phyloP scores from a whole-genome alignment of 2,329 filamentous ascomycete species.

The Hirsutella rhossiliensis region DNA sequence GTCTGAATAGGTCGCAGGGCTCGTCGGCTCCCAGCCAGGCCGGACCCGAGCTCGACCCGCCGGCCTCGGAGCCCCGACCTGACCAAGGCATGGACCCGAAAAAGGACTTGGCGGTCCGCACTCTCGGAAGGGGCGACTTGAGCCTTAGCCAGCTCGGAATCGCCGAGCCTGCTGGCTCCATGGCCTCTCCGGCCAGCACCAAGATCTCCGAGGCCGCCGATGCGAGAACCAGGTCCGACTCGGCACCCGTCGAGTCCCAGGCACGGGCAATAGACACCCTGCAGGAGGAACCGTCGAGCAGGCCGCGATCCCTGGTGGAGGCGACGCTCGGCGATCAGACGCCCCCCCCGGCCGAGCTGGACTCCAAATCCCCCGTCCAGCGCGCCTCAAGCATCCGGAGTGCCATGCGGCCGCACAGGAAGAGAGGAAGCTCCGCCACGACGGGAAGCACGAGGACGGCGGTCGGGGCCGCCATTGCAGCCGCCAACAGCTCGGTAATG shows the following conservation, averaged over 20 bases:
- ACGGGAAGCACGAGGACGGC: constrained; percentile 36
- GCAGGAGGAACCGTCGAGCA: constrained; percentile 22
- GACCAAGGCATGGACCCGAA: constrained; percentile 37
- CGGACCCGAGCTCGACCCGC: constrained; percentile 25
- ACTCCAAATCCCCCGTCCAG: constrained; percentile 48
- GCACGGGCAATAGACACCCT: constrained; percentile 13
- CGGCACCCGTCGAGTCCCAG: constrained; percentile 39
- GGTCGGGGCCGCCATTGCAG: constrained; percentile 59
- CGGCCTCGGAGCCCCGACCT: constrained; percentile 17
- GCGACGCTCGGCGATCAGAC: constrained; percentile 43
- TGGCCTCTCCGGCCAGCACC: constrained; percentile 44
- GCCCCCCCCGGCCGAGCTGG: constrained; percentile 50
- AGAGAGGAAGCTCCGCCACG: constrained; percentile 71
- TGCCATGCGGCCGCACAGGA: constrained; percentile 48
- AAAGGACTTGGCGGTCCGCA: constrained; percentile 72
- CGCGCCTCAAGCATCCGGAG: constrained; percentile 58
- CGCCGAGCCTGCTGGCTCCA: constrained; percentile 39
- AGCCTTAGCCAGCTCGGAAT: constrained; percentile 85
- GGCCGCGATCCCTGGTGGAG: constrained; percentile 41
- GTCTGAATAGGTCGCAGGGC: constrained; percentile 12
- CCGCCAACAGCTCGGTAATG: constrained; percentile 58
- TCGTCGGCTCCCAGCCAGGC: constrained; percentile 18
- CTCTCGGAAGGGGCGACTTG: constrained; percentile 77
- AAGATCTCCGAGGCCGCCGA: constrained; percentile 39
- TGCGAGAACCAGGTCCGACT: constrained; percentile 40